Base-by-base conservation (phyloP, 768 basidiomycete genomes). In the Russula olivacea region DNA sequence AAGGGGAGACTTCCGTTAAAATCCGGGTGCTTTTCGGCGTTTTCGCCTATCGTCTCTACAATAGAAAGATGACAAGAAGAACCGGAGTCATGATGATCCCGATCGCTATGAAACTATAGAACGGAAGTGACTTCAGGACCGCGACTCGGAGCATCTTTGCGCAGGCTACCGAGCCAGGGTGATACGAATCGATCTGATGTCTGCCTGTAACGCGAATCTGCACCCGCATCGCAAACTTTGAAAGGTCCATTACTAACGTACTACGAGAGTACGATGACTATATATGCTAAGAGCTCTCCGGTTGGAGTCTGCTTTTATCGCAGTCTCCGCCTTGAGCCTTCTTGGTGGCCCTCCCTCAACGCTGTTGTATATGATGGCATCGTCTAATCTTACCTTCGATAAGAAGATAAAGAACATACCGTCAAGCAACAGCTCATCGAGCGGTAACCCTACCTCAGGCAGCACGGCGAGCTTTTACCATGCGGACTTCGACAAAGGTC, bases 401-500 rank as follows among this genome's bases (percentile, higher is more conserved):
- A 15, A 5, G n/a, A 56, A 38, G 14, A 21, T 19, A n/a, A 53
- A 53, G 56, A 34, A 30, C 23, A 23, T 30, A 19, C 51, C 0
- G 25, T 40, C 10, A 15, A 38, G 34, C 3, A 14, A 38, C 10
- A 23, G 21, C 25, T 5, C 43, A 25, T 30, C 32, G 1, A 36
- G 15, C 7, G 34, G 34, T 45, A 14, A 15, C 4, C 43, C 32
- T 9, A 11, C 3, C n/a, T 28, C 38, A 9, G 4, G 21, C 28
- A 10, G 51, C 45, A 14, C 28, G n/a, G 30, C 62, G 23, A 23
- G 19, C n/a, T 59, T 59, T 59, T 67, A 67, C 25, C 10, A 58
- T 28, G 63, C 55, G 17, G 49, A 67, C 10, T 58, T 57, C 15
- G 61, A 67, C 57, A 61, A 55, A 14, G 64, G 59, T 17, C 64